Base-by-base conservation (phyloP, 2,329 filamentous ascomycete genomes). In the Cercospora citrullina region DNA sequence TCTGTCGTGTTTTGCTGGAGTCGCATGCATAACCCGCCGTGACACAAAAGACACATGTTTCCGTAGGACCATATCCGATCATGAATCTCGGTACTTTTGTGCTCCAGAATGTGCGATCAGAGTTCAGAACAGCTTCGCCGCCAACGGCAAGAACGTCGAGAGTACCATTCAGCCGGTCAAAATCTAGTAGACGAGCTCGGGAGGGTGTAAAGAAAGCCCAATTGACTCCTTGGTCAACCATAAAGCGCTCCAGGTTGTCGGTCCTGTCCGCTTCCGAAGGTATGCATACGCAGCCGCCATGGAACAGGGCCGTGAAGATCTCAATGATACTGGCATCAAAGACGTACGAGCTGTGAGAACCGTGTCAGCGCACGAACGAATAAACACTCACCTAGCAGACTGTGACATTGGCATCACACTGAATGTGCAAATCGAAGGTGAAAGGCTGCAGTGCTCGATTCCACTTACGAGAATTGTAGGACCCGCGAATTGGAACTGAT, bases 221-320 rank as follows among this genome's bases (percentile, higher is more conserved):
- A 21, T 48, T 48, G 16, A 48, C 42, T 18, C n/a, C 8, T n/a
- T 18, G 16, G 16, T 48, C 16, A 7, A 18, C 8, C 42, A 48
- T 48, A 18, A 48, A 48, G 8, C 8, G 16, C n/a, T 48, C 42
- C 16, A 48, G 8, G 18, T 18, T 18, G 42, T 48, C 42, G 16
- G 42, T 28, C 12, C 53, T 28, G 18, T 57, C 53, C 3, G 21
- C 53, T 57, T 57, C 53, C 7, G 53, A 28, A n/a, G 53, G 53
- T 28, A 57, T 28, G 9, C 53, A 57, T 14, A 57, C 26, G 18
- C 53, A 57, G 53, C 53, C 53, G 8, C 73, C 73, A n/a, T 62
- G 60, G 12, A 63, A 55, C 16, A 73, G 55, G 5, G 62, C 61
- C 14, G 48, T 57, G 3, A 68, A 18, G n/a, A 68, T 60, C 4